These are phyloP conservation scores for Scheffersomyces amazonensis DNA, from an alignment of 805 yeast genomes.

Conservation along the genomic window DNA sequence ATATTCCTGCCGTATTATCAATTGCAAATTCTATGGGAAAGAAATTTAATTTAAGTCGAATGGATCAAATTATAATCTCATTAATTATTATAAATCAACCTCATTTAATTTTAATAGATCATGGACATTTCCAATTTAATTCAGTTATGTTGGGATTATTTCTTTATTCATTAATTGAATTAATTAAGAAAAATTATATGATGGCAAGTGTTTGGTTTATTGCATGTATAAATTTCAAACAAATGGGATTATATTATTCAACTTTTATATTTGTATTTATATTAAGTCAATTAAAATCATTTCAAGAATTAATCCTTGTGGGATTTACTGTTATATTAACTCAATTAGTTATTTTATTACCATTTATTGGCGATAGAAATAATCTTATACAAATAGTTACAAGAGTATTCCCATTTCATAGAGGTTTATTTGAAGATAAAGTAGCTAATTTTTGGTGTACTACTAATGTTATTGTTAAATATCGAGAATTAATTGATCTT, in stretches of 20 bases:
- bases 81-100: conserved; percentile 86
- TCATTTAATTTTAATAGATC: conserved; percentile 78
- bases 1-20: conserved; percentile 76
- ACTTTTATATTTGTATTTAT: conserved; percentile 84
- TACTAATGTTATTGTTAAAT: conserved; percentile 74
- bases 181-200: conserved; percentile 60
- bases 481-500: conserved; percentile 51
- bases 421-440: conserved; percentile 96
- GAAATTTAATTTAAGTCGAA: conserved; percentile 50
- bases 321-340: conserved; percentile 63
- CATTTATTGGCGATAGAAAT: conserved; percentile 48
- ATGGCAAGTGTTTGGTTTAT: conserved; percentile 78
- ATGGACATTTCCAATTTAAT: conserved; percentile 96
- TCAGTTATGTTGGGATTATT: conserved; percentile 91
- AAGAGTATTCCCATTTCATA: conserved; percentile 85
- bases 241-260: conserved; percentile 92
- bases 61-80: conserved; percentile 73
- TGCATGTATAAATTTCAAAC: conserved; percentile 79
- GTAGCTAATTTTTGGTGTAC: conserved; percentile 98
- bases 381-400: conserved; percentile 45
- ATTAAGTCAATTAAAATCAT: conserved; percentile 46
- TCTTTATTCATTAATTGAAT: conserved; percentile 60
- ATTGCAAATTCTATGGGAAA: conserved; percentile 72
- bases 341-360: conserved; percentile 50
- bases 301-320: conserved; percentile 57